A percentile compares a stretch with the other conserved stretches of the same genome.
phyloP scores from a whole-genome alignment of 345 rosid species.

The Lepidium sativum region DNA sequence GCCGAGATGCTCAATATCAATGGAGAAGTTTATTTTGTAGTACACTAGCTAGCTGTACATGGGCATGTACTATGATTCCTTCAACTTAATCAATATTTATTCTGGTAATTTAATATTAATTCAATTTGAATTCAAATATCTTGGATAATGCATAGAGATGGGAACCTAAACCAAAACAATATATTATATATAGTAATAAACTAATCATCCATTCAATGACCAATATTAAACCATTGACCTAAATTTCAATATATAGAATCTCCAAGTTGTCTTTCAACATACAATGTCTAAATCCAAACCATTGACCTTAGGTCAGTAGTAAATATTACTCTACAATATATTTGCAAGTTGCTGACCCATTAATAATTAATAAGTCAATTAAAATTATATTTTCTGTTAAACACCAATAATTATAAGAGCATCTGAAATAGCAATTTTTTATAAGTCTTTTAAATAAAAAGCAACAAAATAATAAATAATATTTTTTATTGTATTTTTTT shows the following conservation, averaged over 20 bases:
- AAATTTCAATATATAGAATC: slow-evolving; percentile 31
- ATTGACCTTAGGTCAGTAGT: slow-evolving; percentile 33
- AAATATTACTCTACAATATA: background rate
- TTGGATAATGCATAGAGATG: slow-evolving; percentile 24
- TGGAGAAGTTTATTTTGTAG: background rate
- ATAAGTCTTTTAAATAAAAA: too few relatives aligned
- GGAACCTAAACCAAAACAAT: slow-evolving; percentile 10
- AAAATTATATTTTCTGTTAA: background rate
- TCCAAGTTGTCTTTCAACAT: slow-evolving; percentile 36
- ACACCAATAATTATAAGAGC: background rate
- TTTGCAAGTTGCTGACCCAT: slow-evolving; percentile 15
- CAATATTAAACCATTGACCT: slow-evolving; percentile 40
- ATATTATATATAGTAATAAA: background rate
- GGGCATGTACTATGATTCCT: slow-evolving; percentile 19
- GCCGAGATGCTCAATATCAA: slow-evolving; percentile 1
- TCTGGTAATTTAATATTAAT: background rate
- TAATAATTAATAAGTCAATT: background rate
- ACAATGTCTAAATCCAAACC: slow-evolving; percentile 28
- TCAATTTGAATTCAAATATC: slow-evolving; percentile 21
- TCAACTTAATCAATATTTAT: slow-evolving; percentile 13
- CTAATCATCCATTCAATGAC: slow-evolving; percentile 20
- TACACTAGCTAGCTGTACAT: slow-evolving; percentile 1
- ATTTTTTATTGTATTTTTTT: too few relatives aligned
- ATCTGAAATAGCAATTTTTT: too few relatives aligned
- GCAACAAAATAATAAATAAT: too few relatives aligned